Conservation (phyloP, 257 asterid species). For the Echium plantagineum region DNA sequence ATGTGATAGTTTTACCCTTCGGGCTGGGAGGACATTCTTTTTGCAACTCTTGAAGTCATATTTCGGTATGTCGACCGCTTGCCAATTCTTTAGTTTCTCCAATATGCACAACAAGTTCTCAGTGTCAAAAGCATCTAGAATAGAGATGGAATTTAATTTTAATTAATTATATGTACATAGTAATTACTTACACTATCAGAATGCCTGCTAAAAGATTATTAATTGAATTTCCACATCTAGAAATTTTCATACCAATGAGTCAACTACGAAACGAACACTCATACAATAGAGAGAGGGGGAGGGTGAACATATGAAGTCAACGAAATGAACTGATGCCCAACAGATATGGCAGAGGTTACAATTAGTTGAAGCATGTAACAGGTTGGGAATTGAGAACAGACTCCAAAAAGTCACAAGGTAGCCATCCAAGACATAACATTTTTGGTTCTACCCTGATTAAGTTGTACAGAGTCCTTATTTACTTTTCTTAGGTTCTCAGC, state of each 20-base stretch:
- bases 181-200: not conserved
- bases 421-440: not conserved
- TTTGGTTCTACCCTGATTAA: not conserved
- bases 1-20: slow-evolving; percentile 48
- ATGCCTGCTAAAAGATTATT: not conserved
- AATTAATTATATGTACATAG: no score
- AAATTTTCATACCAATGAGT: not conserved
- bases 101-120: slow-evolving; percentile 52
- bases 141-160: slow-evolving; percentile 1
- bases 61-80: slow-evolving; percentile 87
- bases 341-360: not conserved
- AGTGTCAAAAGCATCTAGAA: slow-evolving; percentile 78
- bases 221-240: not conserved
- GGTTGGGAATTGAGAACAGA: no score
- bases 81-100: slow-evolving; percentile 70
- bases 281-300: not conserved
- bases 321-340: no score
- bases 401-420: not conserved
- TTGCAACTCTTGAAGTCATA: slow-evolving; percentile 84
- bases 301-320: not conserved
- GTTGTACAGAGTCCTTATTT: not conserved
- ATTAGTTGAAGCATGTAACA: not conserved
- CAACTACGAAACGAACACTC: not conserved
- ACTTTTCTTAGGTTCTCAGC: not conserved
- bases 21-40: slow-evolving; percentile 54